phyloP scores from a whole-genome alignment of 148 eudicot species.

The Chenopodium berlandieri region DNA sequence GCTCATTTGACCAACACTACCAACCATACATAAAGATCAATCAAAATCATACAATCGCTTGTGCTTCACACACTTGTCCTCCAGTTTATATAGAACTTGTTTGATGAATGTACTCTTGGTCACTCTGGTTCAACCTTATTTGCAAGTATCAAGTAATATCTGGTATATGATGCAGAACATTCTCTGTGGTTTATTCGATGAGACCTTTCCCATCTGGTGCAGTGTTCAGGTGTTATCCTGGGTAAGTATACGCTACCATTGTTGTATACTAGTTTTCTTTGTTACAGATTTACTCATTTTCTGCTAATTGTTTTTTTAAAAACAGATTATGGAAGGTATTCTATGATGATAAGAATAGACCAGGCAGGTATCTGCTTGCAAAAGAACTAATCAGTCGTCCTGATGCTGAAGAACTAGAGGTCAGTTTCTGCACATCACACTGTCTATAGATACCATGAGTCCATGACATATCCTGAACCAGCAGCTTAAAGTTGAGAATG shows the following conservation, averaged over 20 bases:
- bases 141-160: conserved; percentile 4
- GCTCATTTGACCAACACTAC: neutral
- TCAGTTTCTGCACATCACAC: conserved; percentile 30
- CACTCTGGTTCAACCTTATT: neutral
- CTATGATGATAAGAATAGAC: conserved; percentile 82
- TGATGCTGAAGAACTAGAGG: conserved; percentile 92
- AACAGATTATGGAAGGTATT: conserved; percentile 90
- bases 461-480: neutral
- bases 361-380: conserved; percentile 81
- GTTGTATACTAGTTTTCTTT: neutral
- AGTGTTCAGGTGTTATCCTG: conserved; percentile 94
- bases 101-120: neutral
- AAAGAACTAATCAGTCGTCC: conserved; percentile 80
- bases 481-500: neutral
- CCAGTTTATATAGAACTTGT: neutral
- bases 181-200: conserved; percentile 90
- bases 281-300: conserved; percentile 2
- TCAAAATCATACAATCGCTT: neutral
- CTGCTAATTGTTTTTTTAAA: neutral
- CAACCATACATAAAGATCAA: neutral
- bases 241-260: conserved; percentile 42
- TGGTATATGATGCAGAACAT: conserved; percentile 51
- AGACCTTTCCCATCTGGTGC: conserved; percentile 86
- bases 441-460: neutral
- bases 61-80: neutral